A percentile compares a stretch with the other conserved stretches of the same genome.
These are phyloP conservation scores for Candida nemodendra DNA, from an alignment of 805 yeast species.

Conservation along the genomic window DNA sequence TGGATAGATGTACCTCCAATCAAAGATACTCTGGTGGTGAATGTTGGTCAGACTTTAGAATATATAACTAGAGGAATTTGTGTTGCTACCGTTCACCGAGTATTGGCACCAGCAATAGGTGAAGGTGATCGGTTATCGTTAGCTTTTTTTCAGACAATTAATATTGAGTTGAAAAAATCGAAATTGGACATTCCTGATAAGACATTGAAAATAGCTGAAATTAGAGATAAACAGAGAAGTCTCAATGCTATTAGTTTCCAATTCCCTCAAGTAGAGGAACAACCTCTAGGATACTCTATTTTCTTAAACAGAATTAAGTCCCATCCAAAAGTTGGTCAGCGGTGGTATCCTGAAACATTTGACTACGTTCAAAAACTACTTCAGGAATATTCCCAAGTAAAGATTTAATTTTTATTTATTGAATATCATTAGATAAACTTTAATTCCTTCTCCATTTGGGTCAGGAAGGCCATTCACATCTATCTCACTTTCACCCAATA, in stretches of 20 bases:
- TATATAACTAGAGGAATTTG: slow-evolving; percentile 48
- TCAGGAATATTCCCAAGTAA: slow-evolving; percentile 5
- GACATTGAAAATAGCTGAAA: slow-evolving; percentile 31
- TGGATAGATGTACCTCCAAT: slow-evolving; percentile 48
- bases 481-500: slow-evolving; percentile 3
- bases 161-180: slow-evolving; percentile 35
- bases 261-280: slow-evolving; percentile 34
- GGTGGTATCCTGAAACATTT: slow-evolving; percentile 42
- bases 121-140: slow-evolving; percentile 44
- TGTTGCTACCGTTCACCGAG: slow-evolving; percentile 50
- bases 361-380: slow-evolving; percentile 30
- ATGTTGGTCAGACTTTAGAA: slow-evolving; percentile 47
- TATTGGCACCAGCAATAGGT: slow-evolving; percentile 28
- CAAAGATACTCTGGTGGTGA: slow-evolving; percentile 37
- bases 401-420: slow-evolving; percentile 3
- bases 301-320: slow-evolving; percentile 45
- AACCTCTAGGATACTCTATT: slow-evolving; percentile 47
- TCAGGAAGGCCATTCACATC: slow-evolving; percentile 3
- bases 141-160: slow-evolving; percentile 49
- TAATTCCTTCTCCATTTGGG: slow-evolving; percentile 2
- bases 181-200: slow-evolving; percentile 33
- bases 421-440: slow-evolving; percentile 1
- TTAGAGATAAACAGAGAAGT: slow-evolving; percentile 38
- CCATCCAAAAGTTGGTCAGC: slow-evolving; percentile 43
- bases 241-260: slow-evolving; percentile 41